These are phyloP conservation scores for Strombidium stylifer DNA, from an alignment of 73 alveolate genomes.

Conservation along the genomic window DNA sequence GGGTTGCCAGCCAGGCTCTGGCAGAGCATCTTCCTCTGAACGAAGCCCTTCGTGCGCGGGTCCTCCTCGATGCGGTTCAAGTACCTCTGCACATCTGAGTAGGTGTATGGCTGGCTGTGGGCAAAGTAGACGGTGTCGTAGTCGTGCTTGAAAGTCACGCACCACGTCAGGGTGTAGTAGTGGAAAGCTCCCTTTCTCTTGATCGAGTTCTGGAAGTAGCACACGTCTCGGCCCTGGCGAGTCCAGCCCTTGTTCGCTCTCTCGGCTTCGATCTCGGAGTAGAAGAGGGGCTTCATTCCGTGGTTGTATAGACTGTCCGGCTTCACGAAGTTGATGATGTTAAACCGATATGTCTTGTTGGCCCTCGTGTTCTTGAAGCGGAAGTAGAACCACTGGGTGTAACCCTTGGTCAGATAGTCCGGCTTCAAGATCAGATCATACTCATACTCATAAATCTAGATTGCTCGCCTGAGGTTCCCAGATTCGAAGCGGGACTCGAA, in stretches of 20 bases:
- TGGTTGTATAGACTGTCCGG: constrained; percentile 49
- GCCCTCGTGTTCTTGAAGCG: constrained; percentile 26
- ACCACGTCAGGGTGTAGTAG: constrained; percentile 62
- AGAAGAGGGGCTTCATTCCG: constrained; percentile 91
- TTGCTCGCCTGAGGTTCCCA: constrained; percentile 43
- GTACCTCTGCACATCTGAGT: constrained; percentile 24
- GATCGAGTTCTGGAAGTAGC: constrained; percentile 39
- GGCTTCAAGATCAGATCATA: constrained; percentile 39
- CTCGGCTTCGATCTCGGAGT: constrained; percentile 78
- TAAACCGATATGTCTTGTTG: constrained; percentile 22
- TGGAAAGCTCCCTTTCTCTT: constrained; percentile 28
- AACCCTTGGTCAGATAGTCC: constrained; percentile 34
- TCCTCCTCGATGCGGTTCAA: constrained; percentile 11
- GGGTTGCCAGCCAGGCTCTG: constrained; percentile 32
- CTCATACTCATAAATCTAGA: constrained; percentile 37
- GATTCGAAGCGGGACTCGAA: constrained; percentile 80
- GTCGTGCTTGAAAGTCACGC: constrained; percentile 48
- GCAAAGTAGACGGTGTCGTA: constrained; percentile 85
- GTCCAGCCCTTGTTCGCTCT: constrained; percentile 38
- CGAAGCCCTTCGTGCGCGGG: constrained; percentile 9
- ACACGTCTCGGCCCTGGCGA: constrained; percentile 27
- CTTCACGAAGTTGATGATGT: constrained; percentile 30
- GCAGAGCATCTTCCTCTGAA: constrained; percentile 33
- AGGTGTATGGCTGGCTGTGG: constrained; percentile 34
- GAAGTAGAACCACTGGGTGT: constrained; percentile 46